phyloP scores from a whole-genome alignment of 75 land plant genomes.

The Sequoiadendron giganteum region DNA sequence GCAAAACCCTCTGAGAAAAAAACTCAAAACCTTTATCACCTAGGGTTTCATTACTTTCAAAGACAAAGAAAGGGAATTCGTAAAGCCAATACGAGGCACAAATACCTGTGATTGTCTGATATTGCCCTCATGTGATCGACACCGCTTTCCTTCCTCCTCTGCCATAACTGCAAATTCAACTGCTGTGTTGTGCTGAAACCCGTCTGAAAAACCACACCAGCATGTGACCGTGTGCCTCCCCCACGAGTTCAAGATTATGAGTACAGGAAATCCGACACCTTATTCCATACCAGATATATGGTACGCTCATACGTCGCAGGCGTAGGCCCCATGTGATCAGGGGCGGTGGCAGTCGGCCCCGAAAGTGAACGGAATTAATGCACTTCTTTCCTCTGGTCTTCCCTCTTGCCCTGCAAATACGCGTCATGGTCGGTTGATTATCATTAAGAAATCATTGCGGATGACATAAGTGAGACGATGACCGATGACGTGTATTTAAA shows the following conservation, averaged over 20 bases:
- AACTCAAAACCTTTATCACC: not conserved
- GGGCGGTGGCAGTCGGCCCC: not conserved
- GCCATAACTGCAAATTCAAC: not conserved
- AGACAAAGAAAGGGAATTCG: too few species aligned
- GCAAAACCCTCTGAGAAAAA: not conserved
- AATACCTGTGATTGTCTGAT: too few species aligned
- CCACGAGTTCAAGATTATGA: not conserved
- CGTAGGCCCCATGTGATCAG: not conserved
- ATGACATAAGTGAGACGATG: not conserved
- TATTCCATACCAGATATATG: not conserved
- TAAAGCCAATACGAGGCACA: too few species aligned
- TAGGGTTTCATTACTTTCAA: not conserved
- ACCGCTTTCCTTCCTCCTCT: too few species aligned
- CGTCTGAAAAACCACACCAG: too few species aligned
- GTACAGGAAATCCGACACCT: not conserved
- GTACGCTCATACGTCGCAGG: not conserved
- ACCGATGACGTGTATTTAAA: too few species aligned
- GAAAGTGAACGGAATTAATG: not conserved
- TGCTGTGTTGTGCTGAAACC: not conserved
- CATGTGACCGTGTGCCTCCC: not conserved
- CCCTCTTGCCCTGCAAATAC: not conserved
- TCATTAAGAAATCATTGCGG: too few species aligned
- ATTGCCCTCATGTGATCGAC: not conserved
- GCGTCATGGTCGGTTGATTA: not conserved
- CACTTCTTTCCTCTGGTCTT: too few species aligned